These are phyloP conservation scores for Ogataea dorogensis DNA, from an alignment of 805 yeast genomes.

Conservation along the genomic window DNA sequence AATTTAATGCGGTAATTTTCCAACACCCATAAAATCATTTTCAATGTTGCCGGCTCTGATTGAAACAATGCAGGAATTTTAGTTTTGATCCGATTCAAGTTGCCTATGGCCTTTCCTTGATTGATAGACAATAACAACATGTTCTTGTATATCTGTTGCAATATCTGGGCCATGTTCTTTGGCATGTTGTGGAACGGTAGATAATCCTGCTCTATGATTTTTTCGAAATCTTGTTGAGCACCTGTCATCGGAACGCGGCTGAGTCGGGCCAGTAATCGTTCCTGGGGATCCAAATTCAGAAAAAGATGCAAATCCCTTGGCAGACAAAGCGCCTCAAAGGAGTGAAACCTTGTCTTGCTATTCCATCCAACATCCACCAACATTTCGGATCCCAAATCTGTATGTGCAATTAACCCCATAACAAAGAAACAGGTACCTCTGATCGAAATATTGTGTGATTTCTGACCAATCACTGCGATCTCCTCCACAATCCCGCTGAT, in stretches of 20 bases:
- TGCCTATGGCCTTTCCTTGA: conserved; percentile 28
- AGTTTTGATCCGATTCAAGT: conserved; percentile 51
- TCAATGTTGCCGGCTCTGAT: conserved; percentile 51
- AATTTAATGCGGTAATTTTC: conserved; percentile 60
- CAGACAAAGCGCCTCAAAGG: conserved; percentile 34
- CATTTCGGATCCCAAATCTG: conserved; percentile 79
- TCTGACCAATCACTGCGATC: conserved; percentile 49
- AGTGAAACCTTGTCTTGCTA: conserved; percentile 43
- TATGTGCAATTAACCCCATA: conserved; percentile 69
- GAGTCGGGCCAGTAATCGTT: conserved; percentile 2
- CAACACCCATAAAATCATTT: conserved; percentile 48
- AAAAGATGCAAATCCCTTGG: conserved; percentile 25
- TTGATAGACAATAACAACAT: conserved; percentile 28
- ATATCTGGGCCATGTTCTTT: conserved; percentile 20
- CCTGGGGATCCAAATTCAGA: conserved; percentile 15
- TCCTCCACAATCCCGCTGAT: conserved; percentile 45
- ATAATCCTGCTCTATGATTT: conserved; percentile 29
- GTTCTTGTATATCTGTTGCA: conserved; percentile 31
- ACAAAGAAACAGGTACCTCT: conserved; percentile 77
- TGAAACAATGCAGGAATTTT: conserved; percentile 53
- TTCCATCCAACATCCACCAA: conserved; percentile 81
- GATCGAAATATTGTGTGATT: conserved; percentile 54
- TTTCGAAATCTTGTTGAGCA: conserved; percentile 19
- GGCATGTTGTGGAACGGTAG: conserved; percentile 23
- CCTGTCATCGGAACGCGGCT: conserved; percentile 14